A percentile compares a stretch with the other conserved stretches of the same genome.
These are phyloP conservation scores for Fomes fomentarius DNA, from an alignment of 1,284 basidiomycete genomes.

Conservation along the genomic window DNA sequence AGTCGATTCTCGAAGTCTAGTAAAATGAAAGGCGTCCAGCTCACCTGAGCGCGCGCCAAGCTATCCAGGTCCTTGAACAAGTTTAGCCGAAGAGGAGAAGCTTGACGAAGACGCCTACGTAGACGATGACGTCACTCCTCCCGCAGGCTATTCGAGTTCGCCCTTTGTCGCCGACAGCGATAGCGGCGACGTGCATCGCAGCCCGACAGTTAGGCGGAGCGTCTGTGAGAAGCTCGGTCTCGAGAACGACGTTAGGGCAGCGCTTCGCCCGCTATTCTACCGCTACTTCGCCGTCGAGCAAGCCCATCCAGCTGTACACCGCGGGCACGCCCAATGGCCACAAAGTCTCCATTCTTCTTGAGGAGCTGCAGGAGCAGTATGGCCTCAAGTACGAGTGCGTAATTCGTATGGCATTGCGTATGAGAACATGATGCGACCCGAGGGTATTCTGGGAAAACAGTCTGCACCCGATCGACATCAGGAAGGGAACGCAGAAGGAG, in stretches of 20 bases:
- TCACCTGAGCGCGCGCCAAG: no score
- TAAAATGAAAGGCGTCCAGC: no score
- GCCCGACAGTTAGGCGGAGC: no score
- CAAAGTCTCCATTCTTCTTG: constrained; percentile 42
- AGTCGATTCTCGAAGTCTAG: no score
- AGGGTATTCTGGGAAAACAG: constrained; percentile 38
- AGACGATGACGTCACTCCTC: constrained; percentile 1
- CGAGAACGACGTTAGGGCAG: no score
- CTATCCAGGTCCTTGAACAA: no score
- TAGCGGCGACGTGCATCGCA: not conserved
- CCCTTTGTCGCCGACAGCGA: not conserved
- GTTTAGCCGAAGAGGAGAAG: no score
- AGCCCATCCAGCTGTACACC: constrained; percentile 66
- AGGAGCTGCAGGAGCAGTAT: constrained; percentile 30
- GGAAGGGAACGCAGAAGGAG: constrained; percentile 50
- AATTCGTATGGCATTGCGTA: no score
- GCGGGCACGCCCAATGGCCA: constrained; percentile 68
- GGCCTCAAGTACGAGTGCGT: constrained; percentile 32
- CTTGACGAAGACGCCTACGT: not conserved
- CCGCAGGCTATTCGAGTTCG: not conserved
- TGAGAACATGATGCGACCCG: no score
- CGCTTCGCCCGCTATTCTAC: constrained; percentile 7
- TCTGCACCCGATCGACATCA: constrained; percentile 37
- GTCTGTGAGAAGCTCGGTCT: no score
- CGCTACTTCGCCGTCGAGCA: constrained; percentile 30